These are phyloP conservation scores for Microsporum ferrugineum DNA, from an alignment of 2,329 filamentous ascomycete genomes.

Conservation along the genomic window DNA sequence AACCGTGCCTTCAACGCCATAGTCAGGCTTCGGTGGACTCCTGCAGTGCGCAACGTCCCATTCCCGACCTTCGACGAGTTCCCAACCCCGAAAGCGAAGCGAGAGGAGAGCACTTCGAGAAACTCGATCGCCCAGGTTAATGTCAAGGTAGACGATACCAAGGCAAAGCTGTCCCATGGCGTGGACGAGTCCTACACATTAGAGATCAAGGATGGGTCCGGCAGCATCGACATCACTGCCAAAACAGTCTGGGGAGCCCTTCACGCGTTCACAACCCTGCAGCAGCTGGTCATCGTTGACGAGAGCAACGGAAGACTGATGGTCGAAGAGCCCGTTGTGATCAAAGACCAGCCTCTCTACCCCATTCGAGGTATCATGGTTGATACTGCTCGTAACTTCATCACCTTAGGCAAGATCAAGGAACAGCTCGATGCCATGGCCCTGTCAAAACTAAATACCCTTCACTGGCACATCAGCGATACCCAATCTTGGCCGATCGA, in stretches of 20 bases:
- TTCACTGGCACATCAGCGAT: slow-evolving; percentile 49
- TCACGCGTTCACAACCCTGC: slow-evolving; percentile 47
- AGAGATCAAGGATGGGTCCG: slow-evolving; percentile 31
- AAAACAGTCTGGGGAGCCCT: slow-evolving; percentile 45
- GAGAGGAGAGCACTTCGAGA: slow-evolving; percentile 14
- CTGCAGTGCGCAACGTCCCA: slow-evolving; percentile 42
- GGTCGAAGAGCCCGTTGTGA: slow-evolving; percentile 43
- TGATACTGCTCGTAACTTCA: slow-evolving; percentile 45
- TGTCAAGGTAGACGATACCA: slow-evolving; percentile 36
- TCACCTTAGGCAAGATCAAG: slow-evolving; percentile 40
- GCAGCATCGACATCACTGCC: slow-evolving; percentile 36
- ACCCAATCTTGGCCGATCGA: slow-evolving; percentile 46
- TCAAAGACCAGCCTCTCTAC: slow-evolving; percentile 42
- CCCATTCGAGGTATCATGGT: slow-evolving; percentile 46
- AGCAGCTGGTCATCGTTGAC: slow-evolving; percentile 44
- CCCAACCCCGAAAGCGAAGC: slow-evolving; percentile 28
- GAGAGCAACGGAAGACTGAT: slow-evolving; percentile 33
- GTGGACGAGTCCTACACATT: slow-evolving; percentile 48
- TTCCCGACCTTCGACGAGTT: slow-evolving; percentile 42
- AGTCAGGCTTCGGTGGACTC: slow-evolving; percentile 42
- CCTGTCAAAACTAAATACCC: slow-evolving; percentile 46
- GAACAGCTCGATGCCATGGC: slow-evolving; percentile 47
- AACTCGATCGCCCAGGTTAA: slow-evolving; percentile 33
- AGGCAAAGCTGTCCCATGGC: slow-evolving; percentile 43
- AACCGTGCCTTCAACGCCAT: slow-evolving; percentile 41